Base-by-base conservation (phyloP, 1,284 basidiomycete species). In the Cystobasidium slooffiae region DNA sequence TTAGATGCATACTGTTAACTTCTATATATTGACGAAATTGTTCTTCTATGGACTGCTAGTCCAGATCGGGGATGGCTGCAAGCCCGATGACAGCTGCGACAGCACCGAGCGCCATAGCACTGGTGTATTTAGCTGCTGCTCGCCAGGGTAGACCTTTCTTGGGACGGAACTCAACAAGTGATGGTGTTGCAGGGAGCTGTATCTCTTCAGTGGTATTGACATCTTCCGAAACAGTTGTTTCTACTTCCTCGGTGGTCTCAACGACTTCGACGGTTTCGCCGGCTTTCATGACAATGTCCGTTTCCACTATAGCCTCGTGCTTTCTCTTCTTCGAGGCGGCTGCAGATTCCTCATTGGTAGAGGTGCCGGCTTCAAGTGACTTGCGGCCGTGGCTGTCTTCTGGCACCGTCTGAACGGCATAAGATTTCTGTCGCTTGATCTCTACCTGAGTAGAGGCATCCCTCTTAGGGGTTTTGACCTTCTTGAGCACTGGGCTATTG, bases 31-130 rank as follows among this genome's bases (percentile, higher is more conserved):
- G 18, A n/a, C 31, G 49, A 51, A 65, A 0, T 49, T 65, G 62
- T 24, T 22, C 47, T 43, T 66, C 64, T 6, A 66, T 6, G 37
- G 64, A 66, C 44, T 66, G 24, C 64, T 66, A 66, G 6, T 66
- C 64, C 14, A 66, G 6, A 10, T 66, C 64, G 47, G 64, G 64
- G 16, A 66, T 51, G 16, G n/a, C 6, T 10, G 64, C 64, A 16
- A 66, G 39, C 14, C 47, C 49, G 10, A 53, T 49, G 18, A 66
- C 39, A 12, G 49, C 64, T 52, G 64, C 64, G 9, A 53, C 22
- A 16, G 64, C 64, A 18, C 64, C 64, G 49, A 47, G 41, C 10
- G 51, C 39, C 14, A 66, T 52, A 6, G 43, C 44, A 14, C 10
- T 24, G 10, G 61, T 31, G 20, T 47, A 51, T 12, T 43, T 12